Conservation (phyloP, 1,139 yeast species). For the Geotrichum candidum region DNA sequence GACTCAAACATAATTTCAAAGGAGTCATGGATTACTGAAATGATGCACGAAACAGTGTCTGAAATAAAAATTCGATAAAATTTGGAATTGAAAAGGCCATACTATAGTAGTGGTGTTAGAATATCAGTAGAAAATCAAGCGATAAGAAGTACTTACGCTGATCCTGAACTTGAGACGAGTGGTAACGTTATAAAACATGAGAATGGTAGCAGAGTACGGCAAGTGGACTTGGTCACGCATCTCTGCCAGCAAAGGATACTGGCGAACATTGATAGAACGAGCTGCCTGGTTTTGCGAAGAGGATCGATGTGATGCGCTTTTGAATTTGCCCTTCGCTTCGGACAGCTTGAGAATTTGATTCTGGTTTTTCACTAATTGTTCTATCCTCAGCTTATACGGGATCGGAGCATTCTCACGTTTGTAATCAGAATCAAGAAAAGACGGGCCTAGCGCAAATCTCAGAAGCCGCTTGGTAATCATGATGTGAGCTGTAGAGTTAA, state of each 20-base stretch:
- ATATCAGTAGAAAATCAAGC: background rate
- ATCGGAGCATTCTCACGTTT: background rate
- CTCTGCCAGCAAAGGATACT: background rate
- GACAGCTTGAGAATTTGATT: background rate
- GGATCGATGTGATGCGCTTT: background rate
- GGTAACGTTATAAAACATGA: background rate
- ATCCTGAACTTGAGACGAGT: background rate
- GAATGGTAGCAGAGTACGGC: background rate
- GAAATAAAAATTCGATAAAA: background rate
- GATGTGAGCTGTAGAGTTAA: background rate
- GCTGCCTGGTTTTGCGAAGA: background rate
- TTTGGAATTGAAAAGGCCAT: background rate
- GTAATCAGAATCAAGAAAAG: conserved; percentile 22
- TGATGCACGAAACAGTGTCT: background rate
- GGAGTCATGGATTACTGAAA: background rate
- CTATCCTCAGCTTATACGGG: background rate
- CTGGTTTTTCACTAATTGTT: background rate
- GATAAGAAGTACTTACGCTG: background rate
- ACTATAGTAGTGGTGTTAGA: background rate
- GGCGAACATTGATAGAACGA: background rate
- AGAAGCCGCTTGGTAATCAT: conserved; percentile 29
- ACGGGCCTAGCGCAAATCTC: conserved; percentile 29
- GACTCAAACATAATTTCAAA: background rate
- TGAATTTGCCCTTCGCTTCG: background rate
- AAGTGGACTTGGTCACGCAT: background rate